Conservation (phyloP, 2,329 filamentous ascomycete genomes). For the Ilyonectria sp. region DNA sequence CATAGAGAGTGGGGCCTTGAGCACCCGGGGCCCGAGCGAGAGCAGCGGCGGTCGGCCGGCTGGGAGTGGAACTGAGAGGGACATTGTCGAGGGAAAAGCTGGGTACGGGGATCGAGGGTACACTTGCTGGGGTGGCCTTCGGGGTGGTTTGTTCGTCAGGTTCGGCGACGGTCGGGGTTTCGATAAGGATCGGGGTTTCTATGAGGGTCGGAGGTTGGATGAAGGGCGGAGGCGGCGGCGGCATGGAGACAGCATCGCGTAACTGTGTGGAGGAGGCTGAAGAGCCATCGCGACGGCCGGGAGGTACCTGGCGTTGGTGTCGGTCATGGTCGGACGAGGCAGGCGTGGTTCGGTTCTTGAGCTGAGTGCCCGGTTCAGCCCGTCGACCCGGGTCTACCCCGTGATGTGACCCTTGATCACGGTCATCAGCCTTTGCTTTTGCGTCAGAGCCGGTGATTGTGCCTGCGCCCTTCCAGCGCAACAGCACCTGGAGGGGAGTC, state of each 20-base stretch:
- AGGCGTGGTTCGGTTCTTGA: conserved; percentile 38
- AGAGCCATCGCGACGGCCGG: conserved; percentile 23
- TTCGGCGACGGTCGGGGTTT: conserved; percentile 41
- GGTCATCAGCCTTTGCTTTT: conserved; percentile 25
- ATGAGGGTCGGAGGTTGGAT: conserved; percentile 45
- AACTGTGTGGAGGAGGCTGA: conserved; percentile 19
- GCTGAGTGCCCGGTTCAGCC: conserved; percentile 42
- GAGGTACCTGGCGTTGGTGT: conserved; percentile 20
- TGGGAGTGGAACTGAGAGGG: conserved; percentile 44
- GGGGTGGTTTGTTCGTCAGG: conserved; percentile 65
- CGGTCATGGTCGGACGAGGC: conserved; percentile 33
- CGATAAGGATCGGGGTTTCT: conserved; percentile 35
- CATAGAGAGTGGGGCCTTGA: conserved; percentile 33
- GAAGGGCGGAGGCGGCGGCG: conserved; percentile 50
- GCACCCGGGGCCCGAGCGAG: conserved; percentile 37
- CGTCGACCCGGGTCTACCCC: conserved; percentile 44
- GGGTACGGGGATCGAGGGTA: conserved; percentile 55
- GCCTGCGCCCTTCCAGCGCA: conserved; percentile 43
- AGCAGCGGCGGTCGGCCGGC: conserved; percentile 43
- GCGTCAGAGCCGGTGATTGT: conserved; percentile 25
- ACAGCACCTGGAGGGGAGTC: conserved; percentile 45
- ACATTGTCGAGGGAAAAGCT: conserved; percentile 61
- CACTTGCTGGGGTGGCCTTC: conserved; percentile 58
- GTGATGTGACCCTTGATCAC: conserved; percentile 39
- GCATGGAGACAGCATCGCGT: conserved; percentile 55